These are phyloP conservation scores for Aegilops tauschii DNA, from an alignment of 176 grass and related monocot genomes.

Conservation along the genomic window DNA sequence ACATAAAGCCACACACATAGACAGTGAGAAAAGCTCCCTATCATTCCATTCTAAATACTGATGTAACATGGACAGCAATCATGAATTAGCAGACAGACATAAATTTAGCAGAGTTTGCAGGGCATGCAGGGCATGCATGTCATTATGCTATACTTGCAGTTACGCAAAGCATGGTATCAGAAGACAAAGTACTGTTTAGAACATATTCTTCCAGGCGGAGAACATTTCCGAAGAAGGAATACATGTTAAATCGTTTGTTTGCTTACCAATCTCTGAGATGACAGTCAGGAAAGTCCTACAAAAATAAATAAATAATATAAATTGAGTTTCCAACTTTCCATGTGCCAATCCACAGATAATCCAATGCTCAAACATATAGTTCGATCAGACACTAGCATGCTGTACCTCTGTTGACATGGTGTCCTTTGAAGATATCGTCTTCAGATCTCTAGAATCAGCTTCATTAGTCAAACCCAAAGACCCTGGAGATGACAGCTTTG, in stretches of 20 bases:
- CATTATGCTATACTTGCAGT: background rate
- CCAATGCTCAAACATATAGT: slow-evolving; percentile 27
- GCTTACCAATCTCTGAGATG: slow-evolving; percentile 67
- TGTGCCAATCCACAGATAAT: slow-evolving; percentile 9
- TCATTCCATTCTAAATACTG: background rate
- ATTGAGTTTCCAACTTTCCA: slow-evolving; percentile 3
- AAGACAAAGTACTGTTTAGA: background rate
- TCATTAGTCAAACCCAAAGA: slow-evolving; percentile 47
- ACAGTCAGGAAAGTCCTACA: slow-evolving; percentile 44
- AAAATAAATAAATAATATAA: slow-evolving; percentile 22
- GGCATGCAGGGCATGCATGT: background rate
- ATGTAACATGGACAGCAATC: background rate
- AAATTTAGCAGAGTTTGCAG: background rate
- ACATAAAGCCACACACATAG: background rate
- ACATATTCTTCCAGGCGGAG: background rate
- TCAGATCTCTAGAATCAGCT: slow-evolving; percentile 45
- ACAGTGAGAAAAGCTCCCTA: background rate
- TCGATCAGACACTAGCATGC: background rate
- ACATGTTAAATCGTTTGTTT: background rate
- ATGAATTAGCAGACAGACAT: background rate
- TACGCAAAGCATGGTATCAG: background rate
- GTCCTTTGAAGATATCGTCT: slow-evolving; percentile 35
- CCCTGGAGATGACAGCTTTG: slow-evolving; percentile 47
- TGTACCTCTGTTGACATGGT: slow-evolving; percentile 39
- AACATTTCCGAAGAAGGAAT: background rate